Evolutionary conservation across 352 stramenopile genomes (phyloP), one percentile per base, ranked within the genome.

Genomic region (Globisporangium mamillatum): DNA sequence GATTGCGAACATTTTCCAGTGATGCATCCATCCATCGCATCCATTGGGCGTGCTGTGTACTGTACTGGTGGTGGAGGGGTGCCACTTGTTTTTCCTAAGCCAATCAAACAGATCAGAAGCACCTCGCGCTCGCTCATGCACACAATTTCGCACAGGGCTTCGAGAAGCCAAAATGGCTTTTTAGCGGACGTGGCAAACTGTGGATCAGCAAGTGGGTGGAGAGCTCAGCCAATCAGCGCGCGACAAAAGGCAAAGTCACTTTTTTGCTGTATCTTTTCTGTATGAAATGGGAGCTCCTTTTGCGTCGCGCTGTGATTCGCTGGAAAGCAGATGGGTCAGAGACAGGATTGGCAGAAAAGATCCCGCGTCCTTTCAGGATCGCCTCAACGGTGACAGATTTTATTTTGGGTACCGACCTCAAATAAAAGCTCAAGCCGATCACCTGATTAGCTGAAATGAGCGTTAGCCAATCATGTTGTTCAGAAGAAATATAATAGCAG

Each of bases 311-410:
- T 46, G 10, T 46, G 38, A 46, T 46, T 18, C 10, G 38, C 38
- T 46, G 50, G 50, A 25, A 32, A 10, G 50, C 32, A 24, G 22
- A 57, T 32, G 50, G 22, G 16, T n/a, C 27, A 18, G 1, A 9
- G 50, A 57, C 50, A 32, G 22, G 25, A 32, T 25, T 56, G 22
- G 25, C n/a, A 14, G 25, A 32, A 56, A 56, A 56, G 50, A 27
- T 56, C 50, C 22, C 38, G 50, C 50, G 50, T 25, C 50, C 50
- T 56, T 56, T 56, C 50, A 56, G 29, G 50, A 56, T 56, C 48
- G 25, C 7, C 34, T 14, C 34, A 12, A 9, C 8, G 1, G 9
- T 41, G 27, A 32, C 34, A 41, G 34, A 14, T 41, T 9, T 41
- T 41, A 41, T 41, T 41, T 41, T 41, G 34, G 34, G 34, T 41